Evolutionary conservation across 2,329 filamentous ascomycete species (phyloP).

Genomic region (Capronia epimyces): DNA sequence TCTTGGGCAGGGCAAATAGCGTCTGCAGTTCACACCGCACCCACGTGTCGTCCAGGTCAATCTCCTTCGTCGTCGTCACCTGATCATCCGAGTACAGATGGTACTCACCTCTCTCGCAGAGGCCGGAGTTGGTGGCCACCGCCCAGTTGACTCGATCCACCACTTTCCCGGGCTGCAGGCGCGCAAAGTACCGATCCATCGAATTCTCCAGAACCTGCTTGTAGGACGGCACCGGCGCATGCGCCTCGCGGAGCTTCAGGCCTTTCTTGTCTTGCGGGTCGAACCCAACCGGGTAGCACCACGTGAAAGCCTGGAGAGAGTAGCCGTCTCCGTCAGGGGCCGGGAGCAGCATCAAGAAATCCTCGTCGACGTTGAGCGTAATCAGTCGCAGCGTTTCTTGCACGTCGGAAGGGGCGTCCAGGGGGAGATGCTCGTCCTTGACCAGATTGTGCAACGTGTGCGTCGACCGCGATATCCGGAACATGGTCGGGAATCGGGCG

Average conservation of each 20-base stretch:
- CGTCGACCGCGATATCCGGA: not conserved
- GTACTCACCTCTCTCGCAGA: not conserved
- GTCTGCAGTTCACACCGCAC: conserved; percentile 1
- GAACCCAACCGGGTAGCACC: conserved; percentile 18
- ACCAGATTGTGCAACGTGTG: not conserved
- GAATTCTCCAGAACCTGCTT: conserved; percentile 5
- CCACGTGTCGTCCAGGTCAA: not conserved
- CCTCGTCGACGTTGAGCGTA: not conserved
- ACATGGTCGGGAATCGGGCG: conserved; percentile 6
- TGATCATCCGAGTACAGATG: not conserved
- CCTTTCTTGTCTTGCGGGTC: conserved; percentile 17
- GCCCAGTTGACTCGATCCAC: not conserved
- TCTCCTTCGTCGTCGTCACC: not conserved
- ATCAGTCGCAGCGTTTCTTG: not conserved
- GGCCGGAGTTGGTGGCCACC: not conserved
- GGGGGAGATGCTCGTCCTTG: not conserved
- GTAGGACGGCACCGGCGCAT: conserved; percentile 29
- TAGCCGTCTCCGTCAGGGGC: conserved; percentile 7
- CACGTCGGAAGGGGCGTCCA: not conserved
- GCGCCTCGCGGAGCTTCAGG: conserved; percentile 17
- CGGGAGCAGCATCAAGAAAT: not conserved
- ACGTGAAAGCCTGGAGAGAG: conserved; percentile 16
- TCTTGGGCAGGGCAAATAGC: not conserved
- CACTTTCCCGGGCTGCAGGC: not conserved
- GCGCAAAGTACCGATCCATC: conserved; percentile 4